A percentile compares a stretch with the other conserved stretches of the same genome.
These are phyloP conservation scores for Boletellus ananas DNA, from an alignment of 768 basidiomycete species.

Conservation along the genomic window DNA sequence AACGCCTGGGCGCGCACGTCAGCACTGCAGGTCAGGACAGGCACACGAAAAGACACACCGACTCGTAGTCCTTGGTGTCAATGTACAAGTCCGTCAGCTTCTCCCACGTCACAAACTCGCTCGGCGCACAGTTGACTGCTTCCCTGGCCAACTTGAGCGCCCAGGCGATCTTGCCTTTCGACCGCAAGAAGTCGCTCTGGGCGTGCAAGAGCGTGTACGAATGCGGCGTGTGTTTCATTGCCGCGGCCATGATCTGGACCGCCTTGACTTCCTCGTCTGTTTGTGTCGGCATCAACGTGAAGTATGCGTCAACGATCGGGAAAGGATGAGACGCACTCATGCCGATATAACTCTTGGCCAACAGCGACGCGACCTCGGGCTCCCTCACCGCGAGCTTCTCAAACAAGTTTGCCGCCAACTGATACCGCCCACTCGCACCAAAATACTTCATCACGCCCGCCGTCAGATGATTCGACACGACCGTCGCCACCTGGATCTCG, in stretches of 20 bases:
- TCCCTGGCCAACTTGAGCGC: conserved; percentile 88
- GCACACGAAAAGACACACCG: conserved; percentile 29
- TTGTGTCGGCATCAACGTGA: too few species aligned
- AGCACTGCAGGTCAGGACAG: not conserved
- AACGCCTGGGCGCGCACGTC: conserved; percentile 47
- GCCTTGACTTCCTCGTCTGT: conserved; percentile 98
- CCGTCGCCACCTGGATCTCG: conserved; percentile 96
- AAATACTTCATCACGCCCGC: conserved; percentile 97
- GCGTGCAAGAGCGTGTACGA: conserved; percentile 92
- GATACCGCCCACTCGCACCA: conserved; percentile 82
- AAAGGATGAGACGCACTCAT: conserved; percentile 70
- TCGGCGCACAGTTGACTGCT: conserved; percentile 97
- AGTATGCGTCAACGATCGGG: not conserved
- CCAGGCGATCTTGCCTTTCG: conserved; percentile 83
- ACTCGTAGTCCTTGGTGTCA: conserved; percentile 82
- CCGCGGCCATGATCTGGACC: conserved; percentile 84
- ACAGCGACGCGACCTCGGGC: conserved; percentile 82
- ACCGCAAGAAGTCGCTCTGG: conserved; percentile 90
- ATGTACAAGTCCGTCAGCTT: conserved; percentile 95
- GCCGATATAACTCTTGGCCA: conserved; percentile 90
- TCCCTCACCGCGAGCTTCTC: conserved; percentile 85
- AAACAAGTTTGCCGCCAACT: conserved; percentile 88
- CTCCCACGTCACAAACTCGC: conserved; percentile 99
- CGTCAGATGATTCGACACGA: conserved; percentile 94
- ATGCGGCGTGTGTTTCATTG: conserved; percentile 82